Base-by-base conservation (phyloP, 345 rosid genomes). In the Psidium friedrichsthalianum region DNA sequence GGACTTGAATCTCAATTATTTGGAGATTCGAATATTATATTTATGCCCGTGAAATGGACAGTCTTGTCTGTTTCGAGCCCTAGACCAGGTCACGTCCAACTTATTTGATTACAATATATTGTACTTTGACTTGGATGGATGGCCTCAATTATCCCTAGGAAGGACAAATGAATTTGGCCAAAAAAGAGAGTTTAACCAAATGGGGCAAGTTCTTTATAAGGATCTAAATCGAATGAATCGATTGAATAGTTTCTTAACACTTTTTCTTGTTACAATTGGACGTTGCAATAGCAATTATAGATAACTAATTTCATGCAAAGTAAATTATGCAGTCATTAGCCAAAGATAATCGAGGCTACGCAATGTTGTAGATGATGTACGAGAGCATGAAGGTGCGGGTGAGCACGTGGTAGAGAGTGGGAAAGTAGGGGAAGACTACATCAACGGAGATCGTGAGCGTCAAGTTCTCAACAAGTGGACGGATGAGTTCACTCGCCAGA, bases 321-420 rank as follows among this genome's bases (percentile, higher is more conserved):
- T 18, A 40, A 20, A 24, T 82, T 18, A 36, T 32, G 47, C 78
- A 36, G 40, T 11, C 18, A 36, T 69, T 69, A 36, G 36, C 8
- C 4, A 69, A 69, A 1, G 16, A 12, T 8, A 52, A 15, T 83
- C 56, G 51, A 42, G 64, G 16, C 78, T 51, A 57, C 20, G 27
- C 6, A 32, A 56, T 82, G 61, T 12, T 21, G 49, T 84, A 95
- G 98, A 84, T 51, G 56, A 89, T 91, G 92, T 94, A 95, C 82
- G 93, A 94, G 74, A 84, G 84, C 20, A 92, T 94, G 98, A 94
- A 93, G 88, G 27, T 58, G 42, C 92, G 88, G 81, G 87, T 93
- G 16, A 94, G 82, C 86, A 89, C 21, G 93, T 86, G 8, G 80
- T 95, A 2, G 90, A 90, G 10, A 87, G 47, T n/a, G 96, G 96